Evolutionary conservation across 257 asterid genomes (phyloP), one percentile per base, ranked within the genome.

Genomic region (Ligustrum vulgare): DNA sequence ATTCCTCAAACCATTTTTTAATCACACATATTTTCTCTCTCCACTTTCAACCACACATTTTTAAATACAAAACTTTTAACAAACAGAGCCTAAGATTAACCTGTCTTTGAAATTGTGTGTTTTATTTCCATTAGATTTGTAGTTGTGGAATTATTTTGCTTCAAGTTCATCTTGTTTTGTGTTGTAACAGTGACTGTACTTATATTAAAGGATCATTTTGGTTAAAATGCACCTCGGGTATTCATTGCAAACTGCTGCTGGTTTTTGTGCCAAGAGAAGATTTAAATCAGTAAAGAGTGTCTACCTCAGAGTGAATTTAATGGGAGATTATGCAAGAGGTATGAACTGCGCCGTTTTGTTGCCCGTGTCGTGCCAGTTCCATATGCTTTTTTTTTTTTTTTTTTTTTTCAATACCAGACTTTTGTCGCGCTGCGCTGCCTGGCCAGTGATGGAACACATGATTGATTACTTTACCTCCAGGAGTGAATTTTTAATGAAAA

Each of bases 401-500:
- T 7, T 37, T 3, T 43, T 11, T 43, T 43, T 13, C 18, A 43
- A 43, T 43, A 43, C 51, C 51, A 12, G 51, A 12, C 51, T 43
- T 13, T 13, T 13, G 6, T n/a, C 2, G 51, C 12, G 51, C 51
- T 4, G 1, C 6, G n/a, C n/a, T 43, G n/a, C 51, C 51, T 2
- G 51, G 6, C 51, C 51, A 11, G 18, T 43, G 49, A 41, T 41
- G 49, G 49, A 41, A 41, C 49, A 43, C 51, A 43, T 3, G 51
- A 43, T 43, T 43, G 16, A 43, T 16, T 43, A 43, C 12, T 70
- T 82, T 65, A 69, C 81, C 56, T 84, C 87, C 0, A 96, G 84
- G 77, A 73, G 84, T 74, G 98, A 87, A 79, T 89, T 89, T 89
- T 89, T 73, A 85, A 88, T 31, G 88, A 87, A 73, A 89, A 86